Conservation (phyloP, 2,329 filamentous ascomycete genomes). For the Colletotrichum sp. region DNA sequence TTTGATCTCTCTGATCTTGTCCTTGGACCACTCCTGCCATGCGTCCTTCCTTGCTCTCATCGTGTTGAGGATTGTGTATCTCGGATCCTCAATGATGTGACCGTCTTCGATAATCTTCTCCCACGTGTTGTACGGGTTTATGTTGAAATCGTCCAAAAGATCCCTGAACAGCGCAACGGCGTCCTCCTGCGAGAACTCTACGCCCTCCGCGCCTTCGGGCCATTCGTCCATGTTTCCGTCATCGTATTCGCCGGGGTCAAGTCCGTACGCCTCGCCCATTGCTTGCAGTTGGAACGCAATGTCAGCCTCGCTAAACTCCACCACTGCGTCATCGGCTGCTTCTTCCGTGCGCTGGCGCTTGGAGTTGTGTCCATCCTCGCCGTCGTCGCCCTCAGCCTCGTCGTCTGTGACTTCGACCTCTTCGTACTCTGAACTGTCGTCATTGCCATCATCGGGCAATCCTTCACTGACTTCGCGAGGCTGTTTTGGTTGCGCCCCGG, state of each 20-base stretch:
- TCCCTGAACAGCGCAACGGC: constrained; percentile 82
- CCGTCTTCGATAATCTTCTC: constrained; percentile 87
- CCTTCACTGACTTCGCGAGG: background rate
- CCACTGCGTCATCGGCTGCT: constrained; percentile 56
- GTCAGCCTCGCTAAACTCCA: constrained; percentile 93
- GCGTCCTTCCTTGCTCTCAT: constrained; percentile 83
- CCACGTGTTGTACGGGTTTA: constrained; percentile 91
- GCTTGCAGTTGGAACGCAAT: constrained; percentile 90
- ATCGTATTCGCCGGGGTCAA: constrained; percentile 79
- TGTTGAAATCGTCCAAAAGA: constrained; percentile 79
- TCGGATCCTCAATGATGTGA: constrained; percentile 80
- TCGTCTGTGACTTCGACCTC: constrained; percentile 71
- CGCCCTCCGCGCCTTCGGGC: constrained; percentile 75
- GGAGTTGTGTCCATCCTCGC: constrained; percentile 49
- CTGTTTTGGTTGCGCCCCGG: constrained; percentile 8
- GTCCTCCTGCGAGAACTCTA: constrained; percentile 77
- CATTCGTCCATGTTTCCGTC: constrained; percentile 65
- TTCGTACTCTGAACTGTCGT: constrained; percentile 76
- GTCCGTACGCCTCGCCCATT: constrained; percentile 85
- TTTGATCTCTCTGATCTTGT: constrained; percentile 75
- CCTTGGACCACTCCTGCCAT: constrained; percentile 83
- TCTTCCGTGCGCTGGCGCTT: constrained; percentile 66
- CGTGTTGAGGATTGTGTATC: constrained; percentile 83
- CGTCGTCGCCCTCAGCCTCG: constrained; percentile 41
- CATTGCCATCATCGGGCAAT: constrained; percentile 23